Evolutionary conservation across 306 rosid genomes (phyloP).

Genomic region (Betula pendula): DNA sequence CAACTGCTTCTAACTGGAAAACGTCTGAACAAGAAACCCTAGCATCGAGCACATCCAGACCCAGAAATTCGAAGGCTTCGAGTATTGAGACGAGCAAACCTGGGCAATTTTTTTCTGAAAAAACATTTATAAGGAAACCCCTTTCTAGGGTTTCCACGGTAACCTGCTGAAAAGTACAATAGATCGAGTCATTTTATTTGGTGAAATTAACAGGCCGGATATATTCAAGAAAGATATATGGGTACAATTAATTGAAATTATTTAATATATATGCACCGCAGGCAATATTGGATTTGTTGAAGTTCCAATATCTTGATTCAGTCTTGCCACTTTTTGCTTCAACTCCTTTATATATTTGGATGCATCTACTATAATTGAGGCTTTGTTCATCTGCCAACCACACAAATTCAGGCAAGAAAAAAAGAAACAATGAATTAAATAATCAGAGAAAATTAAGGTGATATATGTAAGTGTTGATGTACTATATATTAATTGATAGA

Average conservation of each 20-base stretch:
- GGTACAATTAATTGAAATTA: background rate
- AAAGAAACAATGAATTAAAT: background rate
- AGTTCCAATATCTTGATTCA: slow-evolving; percentile 49
- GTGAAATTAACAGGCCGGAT: background rate
- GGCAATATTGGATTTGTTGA: slow-evolving; percentile 43
- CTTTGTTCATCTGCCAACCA: slow-evolving; percentile 56
- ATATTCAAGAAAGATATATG: background rate
- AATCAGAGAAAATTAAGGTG: background rate
- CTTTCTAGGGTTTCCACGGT: slow-evolving; percentile 66
- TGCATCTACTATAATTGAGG: slow-evolving; percentile 76
- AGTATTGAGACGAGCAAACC: slow-evolving; percentile 71
- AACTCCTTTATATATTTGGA: slow-evolving; percentile 65
- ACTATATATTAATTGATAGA: background rate
- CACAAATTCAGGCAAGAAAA: background rate
- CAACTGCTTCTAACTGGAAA: slow-evolving; percentile 77
- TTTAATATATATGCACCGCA: slow-evolving; percentile 37
- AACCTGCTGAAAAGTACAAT: slow-evolving; percentile 47
- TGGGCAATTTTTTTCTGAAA: slow-evolving; percentile 60
- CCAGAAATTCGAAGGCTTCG: slow-evolving; percentile 74
- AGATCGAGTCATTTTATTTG: background rate
- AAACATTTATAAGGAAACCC: slow-evolving; percentile 72
- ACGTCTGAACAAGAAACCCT: slow-evolving; percentile 83
- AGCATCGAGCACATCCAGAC: slow-evolving; percentile 88
- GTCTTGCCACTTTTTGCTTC: slow-evolving; percentile 63
- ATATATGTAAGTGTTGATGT: no score